Evolutionary conservation across 2,329 filamentous ascomycete species (phyloP).

Genomic region (Talaromyces sp.): DNA sequence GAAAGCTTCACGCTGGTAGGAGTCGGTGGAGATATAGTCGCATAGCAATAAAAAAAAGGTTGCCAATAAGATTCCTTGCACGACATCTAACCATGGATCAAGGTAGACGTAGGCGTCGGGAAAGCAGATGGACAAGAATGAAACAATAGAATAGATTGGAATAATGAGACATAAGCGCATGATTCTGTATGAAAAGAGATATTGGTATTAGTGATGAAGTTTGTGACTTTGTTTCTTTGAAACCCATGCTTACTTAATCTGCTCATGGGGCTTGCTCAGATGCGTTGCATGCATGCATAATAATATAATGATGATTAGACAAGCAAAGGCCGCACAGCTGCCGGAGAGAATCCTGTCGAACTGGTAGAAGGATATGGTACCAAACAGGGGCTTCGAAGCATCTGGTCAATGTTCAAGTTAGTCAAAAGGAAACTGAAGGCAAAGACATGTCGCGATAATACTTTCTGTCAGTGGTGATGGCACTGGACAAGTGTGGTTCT

Average conservation of each 20-base stretch:
- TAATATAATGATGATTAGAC: conserved; percentile 25
- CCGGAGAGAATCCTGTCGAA: conserved; percentile 38
- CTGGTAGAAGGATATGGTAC: conserved; percentile 25
- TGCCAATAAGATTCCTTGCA: conserved; percentile 40
- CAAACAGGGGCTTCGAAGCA: conserved; percentile 19
- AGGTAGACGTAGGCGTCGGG: conserved; percentile 39
- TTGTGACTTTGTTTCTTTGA: neutral
- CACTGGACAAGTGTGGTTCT: conserved; percentile 1
- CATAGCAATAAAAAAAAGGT: conserved; percentile 44
- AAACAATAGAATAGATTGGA: conserved; percentile 38
- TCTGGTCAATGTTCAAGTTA: conserved; percentile 10
- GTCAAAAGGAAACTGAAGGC: neutral
- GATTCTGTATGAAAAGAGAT: conserved; percentile 27
- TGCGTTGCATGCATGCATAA: conserved; percentile 36
- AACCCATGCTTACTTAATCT: conserved; percentile 32
- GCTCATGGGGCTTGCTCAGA: conserved; percentile 39
- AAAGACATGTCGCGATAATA: conserved; percentile 6
- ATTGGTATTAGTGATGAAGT: neutral
- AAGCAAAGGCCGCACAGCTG: conserved; percentile 29
- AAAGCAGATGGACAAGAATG: conserved; percentile 37
- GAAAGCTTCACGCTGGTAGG: conserved; percentile 31
- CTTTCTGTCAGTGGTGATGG: conserved; percentile 1
- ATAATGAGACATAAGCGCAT: conserved; percentile 41
- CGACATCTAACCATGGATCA: conserved; percentile 35
- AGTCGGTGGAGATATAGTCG: conserved; percentile 38